Conservation (phyloP, 371 early-diverging fungal genomes). For the Lichtheimia ramosa region DNA sequence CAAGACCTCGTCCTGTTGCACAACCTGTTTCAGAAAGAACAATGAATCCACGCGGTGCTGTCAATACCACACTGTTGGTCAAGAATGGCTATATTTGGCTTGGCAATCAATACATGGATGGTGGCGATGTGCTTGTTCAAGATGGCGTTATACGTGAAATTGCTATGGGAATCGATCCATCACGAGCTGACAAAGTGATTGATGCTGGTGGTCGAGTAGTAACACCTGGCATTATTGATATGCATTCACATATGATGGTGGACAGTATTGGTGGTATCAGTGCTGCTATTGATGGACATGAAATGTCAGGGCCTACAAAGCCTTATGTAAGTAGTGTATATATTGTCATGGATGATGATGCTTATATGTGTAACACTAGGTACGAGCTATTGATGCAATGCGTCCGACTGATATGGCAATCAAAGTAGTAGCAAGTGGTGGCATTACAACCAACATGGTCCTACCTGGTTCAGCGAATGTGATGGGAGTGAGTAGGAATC, state of each 20-base stretch:
- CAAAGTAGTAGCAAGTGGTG: slow-evolving; percentile 72
- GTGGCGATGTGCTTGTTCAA: neutral
- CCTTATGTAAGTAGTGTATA: slow-evolving; percentile 43
- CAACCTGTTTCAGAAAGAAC: neutral
- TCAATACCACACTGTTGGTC: neutral
- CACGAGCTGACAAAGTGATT: slow-evolving; percentile 19
- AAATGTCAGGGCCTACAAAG: slow-evolving; percentile 62
- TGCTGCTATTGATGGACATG: slow-evolving; percentile 67
- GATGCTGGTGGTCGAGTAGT: slow-evolving; percentile 69
- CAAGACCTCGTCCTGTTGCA: no score
- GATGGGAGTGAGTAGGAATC: no score
- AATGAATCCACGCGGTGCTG: neutral
- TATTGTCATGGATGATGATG: neutral
- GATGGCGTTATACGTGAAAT: neutral
- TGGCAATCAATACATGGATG: neutral
- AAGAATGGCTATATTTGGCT: neutral
- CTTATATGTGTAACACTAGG: slow-evolving; percentile 9
- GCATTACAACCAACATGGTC: slow-evolving; percentile 74
- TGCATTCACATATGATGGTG: slow-evolving; percentile 73
- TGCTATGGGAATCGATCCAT: no score
- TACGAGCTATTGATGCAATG: slow-evolving; percentile 61
- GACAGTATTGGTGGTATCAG: slow-evolving; percentile 57
- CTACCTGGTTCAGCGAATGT: slow-evolving; percentile 78
- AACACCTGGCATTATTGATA: slow-evolving; percentile 82
- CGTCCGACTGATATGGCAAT: slow-evolving; percentile 69